Evolutionary conservation across 768 basidiomycete species (phyloP).

Genomic region (Kwoniella mangroviensis): DNA sequence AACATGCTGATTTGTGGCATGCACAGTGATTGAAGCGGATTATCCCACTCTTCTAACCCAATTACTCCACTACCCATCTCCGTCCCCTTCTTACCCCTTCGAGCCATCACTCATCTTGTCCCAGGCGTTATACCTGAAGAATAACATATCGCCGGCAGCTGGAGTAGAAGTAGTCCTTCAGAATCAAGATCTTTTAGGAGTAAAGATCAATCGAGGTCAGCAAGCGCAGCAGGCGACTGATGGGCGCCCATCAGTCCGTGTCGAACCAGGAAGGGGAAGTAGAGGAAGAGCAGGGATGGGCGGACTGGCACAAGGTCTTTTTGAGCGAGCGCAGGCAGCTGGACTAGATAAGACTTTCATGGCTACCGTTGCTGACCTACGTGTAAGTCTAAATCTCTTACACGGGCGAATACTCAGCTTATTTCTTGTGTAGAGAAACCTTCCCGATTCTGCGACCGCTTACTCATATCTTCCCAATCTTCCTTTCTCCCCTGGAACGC

Average conservation of each 20-base stretch:
- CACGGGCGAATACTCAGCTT: no score
- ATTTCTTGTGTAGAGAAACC: slow-evolving; percentile 67
- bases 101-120: slow-evolving; percentile 68
- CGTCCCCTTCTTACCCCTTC: slow-evolving; percentile 55
- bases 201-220: slow-evolving; percentile 58
- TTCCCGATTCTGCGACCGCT: slow-evolving; percentile 76
- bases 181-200: slow-evolving; percentile 74
- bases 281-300: slow-evolving; percentile 50
- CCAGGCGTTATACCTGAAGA: slow-evolving; percentile 79
- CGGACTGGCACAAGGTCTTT: slow-evolving; percentile 53
- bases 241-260: slow-evolving; percentile 13
- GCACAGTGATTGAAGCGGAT: slow-evolving; percentile 78
- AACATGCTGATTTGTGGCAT: neutral
- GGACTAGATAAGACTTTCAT: slow-evolving; percentile 56
- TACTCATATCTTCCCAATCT: slow-evolving; percentile 54
- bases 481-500: slow-evolving; percentile 45
- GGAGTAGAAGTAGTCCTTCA: slow-evolving; percentile 80
- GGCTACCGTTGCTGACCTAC: slow-evolving; percentile 54
- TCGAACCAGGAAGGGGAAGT: slow-evolving; percentile 12
- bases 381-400: slow-evolving; percentile 31
- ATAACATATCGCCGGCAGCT: slow-evolving; percentile 72
- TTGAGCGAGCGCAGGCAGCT: slow-evolving; percentile 61
- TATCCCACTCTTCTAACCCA: slow-evolving; percentile 82
- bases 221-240: slow-evolving; percentile 62
- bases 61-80: slow-evolving; percentile 82